Conservation (phyloP, 2,329 filamentous ascomycete genomes). For the Ophidiomyces ophidiicola region DNA sequence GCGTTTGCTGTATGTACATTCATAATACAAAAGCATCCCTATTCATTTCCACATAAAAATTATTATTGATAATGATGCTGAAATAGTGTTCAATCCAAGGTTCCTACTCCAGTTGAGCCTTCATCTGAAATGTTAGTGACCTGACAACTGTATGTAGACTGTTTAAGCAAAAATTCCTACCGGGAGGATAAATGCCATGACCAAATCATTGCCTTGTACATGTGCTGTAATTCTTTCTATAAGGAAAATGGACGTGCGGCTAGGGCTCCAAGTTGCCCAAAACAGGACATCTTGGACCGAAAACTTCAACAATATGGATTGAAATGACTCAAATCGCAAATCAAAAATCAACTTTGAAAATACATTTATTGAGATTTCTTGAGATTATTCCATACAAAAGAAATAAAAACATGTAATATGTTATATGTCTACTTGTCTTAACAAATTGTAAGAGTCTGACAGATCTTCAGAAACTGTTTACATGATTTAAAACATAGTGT, state of each 20-base stretch:
- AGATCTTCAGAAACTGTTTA: no score
- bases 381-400: no score
- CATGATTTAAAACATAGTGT: no score
- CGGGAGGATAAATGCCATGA: constrained; percentile 71
- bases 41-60: constrained; percentile 4
- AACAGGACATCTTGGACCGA: constrained; percentile 61
- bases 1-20: constrained; percentile 59
- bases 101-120: constrained; percentile 26
- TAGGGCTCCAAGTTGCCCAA: constrained; percentile 71
- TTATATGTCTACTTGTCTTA: no score
- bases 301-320: constrained; percentile 64
- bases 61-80: constrained; percentile 7
- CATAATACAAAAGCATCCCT: neutral
- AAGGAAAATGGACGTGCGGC: constrained; percentile 63
- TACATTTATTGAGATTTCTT: no score
- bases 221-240: constrained; percentile 88
- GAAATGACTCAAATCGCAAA: neutral
- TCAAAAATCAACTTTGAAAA: neutral
- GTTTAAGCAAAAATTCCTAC: constrained; percentile 71
- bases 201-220: constrained; percentile 74
- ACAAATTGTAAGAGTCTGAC: no score
- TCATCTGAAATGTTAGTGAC: neutral
- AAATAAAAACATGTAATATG: no score
- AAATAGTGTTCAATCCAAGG: constrained; percentile 78
- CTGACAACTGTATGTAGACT: constrained; percentile 44